A percentile compares a stretch with the other conserved stretches of the same genome.
Conservation (phyloP, 768 basidiomycete species). For the Leccinum subgranulosum region DNA sequence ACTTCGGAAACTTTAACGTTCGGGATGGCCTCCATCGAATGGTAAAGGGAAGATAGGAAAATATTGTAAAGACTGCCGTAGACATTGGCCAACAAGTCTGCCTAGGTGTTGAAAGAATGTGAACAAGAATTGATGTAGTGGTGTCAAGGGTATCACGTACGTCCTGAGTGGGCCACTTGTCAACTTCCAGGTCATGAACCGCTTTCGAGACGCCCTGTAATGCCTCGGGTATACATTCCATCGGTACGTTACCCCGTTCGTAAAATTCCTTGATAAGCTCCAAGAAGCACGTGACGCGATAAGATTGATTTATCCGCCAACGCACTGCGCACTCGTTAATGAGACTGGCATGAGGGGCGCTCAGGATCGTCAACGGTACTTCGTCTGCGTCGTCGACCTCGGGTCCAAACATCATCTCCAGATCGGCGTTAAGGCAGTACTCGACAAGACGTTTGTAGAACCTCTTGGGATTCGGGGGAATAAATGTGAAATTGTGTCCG, state of each 20-base stretch:
- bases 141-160: slow-evolving; percentile 45
- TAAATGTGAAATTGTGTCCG: slow-evolving; percentile 82
- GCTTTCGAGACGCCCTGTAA: slow-evolving; percentile 69
- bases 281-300: slow-evolving; percentile 76
- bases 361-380: slow-evolving; percentile 90
- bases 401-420: slow-evolving; percentile 86
- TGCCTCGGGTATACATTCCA: slow-evolving; percentile 94
- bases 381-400: slow-evolving; percentile 94
- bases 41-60: slow-evolving; percentile 82
- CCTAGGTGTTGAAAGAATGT: slow-evolving; percentile 35
- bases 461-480: slow-evolving; percentile 83
- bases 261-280: slow-evolving; percentile 84
- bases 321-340: slow-evolving; percentile 84
- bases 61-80: slow-evolving; percentile 80
- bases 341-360: slow-evolving; percentile 71
- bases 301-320: slow-evolving; percentile 84
- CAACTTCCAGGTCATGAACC: slow-evolving; percentile 63
- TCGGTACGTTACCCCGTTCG: slow-evolving; percentile 85
- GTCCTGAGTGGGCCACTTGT: slow-evolving; percentile 79
- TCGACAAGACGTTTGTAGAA: slow-evolving; percentile 85
- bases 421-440: slow-evolving; percentile 76
- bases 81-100: slow-evolving; percentile 63
- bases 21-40: slow-evolving; percentile 74
- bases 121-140: slow-evolving; percentile 2
- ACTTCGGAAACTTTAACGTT: slow-evolving; percentile 70